A percentile compares a stretch with the other conserved stretches of the same genome.
Conservation (phyloP, 2,329 filamentous ascomycete species). For the Epichloe coenophiala region DNA sequence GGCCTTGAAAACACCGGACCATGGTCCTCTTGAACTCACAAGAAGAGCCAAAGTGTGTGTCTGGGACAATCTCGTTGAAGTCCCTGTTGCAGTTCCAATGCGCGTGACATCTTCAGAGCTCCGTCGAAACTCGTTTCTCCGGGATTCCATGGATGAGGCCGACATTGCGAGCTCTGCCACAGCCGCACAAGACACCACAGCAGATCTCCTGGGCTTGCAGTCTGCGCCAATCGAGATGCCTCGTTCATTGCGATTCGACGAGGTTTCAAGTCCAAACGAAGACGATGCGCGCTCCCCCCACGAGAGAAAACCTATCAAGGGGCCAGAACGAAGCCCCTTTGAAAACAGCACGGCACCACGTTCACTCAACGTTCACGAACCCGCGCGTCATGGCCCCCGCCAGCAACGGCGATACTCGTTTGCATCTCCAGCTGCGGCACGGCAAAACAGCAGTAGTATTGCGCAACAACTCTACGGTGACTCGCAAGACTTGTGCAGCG, state of each 20-base stretch:
- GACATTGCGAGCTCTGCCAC: slow-evolving; percentile 52
- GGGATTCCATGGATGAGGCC: slow-evolving; percentile 58
- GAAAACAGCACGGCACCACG: slow-evolving; percentile 25
- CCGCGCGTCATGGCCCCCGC: slow-evolving; percentile 26
- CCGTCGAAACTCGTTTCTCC: slow-evolving; percentile 46
- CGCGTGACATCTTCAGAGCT: slow-evolving; percentile 74
- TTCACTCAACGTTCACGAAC: slow-evolving; percentile 30
- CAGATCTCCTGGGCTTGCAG: slow-evolving; percentile 58
- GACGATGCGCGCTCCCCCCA: slow-evolving; percentile 27
- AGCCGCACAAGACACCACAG: slow-evolving; percentile 20
- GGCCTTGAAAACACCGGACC: slow-evolving; percentile 82
- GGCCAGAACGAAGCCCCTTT: slow-evolving; percentile 7
- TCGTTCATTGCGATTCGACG: slow-evolving; percentile 57
- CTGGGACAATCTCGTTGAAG: slow-evolving; percentile 95
- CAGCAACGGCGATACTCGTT: slow-evolving; percentile 42
- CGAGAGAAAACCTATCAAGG: slow-evolving; percentile 11
- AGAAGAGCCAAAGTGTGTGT: slow-evolving; percentile 84
- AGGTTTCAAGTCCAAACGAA: slow-evolving; percentile 38
- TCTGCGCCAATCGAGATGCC: slow-evolving; percentile 53
- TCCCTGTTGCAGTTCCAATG: slow-evolving; percentile 87
- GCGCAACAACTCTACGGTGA: slow-evolving; percentile 38
- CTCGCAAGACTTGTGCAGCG: slow-evolving; percentile 45
- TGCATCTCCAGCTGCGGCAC: slow-evolving; percentile 31
- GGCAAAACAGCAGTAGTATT: slow-evolving; percentile 35
- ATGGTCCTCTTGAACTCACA: slow-evolving; percentile 87